Evolutionary conservation across 83 land plant species (phyloP), one percentile per base, ranked within the genome.

Genomic region (Picea engelmannii): DNA sequence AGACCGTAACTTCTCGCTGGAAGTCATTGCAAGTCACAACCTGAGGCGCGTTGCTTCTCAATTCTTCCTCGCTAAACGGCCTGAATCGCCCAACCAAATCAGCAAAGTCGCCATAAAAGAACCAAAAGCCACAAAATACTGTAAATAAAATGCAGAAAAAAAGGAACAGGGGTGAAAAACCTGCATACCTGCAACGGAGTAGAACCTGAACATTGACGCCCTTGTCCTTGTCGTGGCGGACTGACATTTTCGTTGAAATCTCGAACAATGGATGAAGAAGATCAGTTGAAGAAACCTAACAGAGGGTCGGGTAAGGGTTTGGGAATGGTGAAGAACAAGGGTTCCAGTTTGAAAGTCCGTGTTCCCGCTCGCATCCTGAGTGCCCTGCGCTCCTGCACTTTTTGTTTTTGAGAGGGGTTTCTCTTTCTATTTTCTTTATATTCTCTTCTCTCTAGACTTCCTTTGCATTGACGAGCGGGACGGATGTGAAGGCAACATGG

Each of bases 131-230:
- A n/a, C n/a, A n/a, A n/a, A n/a, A n/a, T n/a, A n/a, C n/a, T n/a
- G n/a, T n/a, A n/a, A n/a, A n/a, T n/a, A n/a, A n/a, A n/a, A n/a
- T n/a, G n/a, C n/a, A n/a, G n/a, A n/a, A n/a, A n/a, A n/a, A n/a
- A n/a, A n/a, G n/a, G n/a, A n/a, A n/a, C n/a, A n/a, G n/a, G n/a
- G n/a, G n/a, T n/a, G n/a, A n/a, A n/a, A n/a, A n/a, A n/a, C n/a
- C n/a, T n/a, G n/a, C n/a, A n/a, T n/a, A 98, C 99, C 99, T 97
- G 96, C 99, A 97, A 5, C 98, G 93, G 4, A 97, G 89, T 20
- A 97, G 91, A 64, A 95, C 98, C 74, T 97, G 99, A 3, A 97
- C 96, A 63, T 95, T 95, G 18, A 97, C 98, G 78, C 98, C 98
- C 80, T 96, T 95, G 78, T 97, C 98, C 77, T 93, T 95, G 42